phyloP scores from a whole-genome alignment of 176 grass and related monocot species.

The Saccharum spontaneum region DNA sequence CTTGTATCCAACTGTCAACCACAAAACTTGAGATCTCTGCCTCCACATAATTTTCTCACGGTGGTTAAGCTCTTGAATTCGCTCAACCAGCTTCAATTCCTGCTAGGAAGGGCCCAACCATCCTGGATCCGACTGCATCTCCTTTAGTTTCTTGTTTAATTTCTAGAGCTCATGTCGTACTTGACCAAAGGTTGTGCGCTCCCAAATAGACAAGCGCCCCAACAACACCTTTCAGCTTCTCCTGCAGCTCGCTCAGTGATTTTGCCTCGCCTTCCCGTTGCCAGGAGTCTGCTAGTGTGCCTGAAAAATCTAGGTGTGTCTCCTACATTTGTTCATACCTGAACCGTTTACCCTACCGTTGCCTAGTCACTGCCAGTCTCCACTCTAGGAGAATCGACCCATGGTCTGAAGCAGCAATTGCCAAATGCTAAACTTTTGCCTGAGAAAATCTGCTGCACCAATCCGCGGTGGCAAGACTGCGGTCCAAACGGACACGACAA shows the following conservation, averaged over 20 bases:
- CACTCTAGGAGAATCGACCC: too few relatives aligned
- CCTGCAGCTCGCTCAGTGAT: not conserved
- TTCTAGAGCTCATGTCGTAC: not conserved
- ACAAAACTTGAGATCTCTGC: not conserved
- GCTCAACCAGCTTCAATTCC: too few relatives aligned
- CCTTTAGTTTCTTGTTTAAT: too few relatives aligned
- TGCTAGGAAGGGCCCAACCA: too few relatives aligned
- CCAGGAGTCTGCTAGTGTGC: not conserved
- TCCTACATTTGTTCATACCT: not conserved
- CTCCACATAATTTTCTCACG: not conserved
- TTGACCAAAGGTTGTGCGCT: not conserved
- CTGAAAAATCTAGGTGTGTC: not conserved
- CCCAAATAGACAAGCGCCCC: not conserved
- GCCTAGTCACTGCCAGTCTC: rapidly evolving
- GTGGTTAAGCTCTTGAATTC: not conserved
- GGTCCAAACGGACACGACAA: not conserved
- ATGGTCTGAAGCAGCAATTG: too few relatives aligned
- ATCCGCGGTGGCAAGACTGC: rapidly evolving
- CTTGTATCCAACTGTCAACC: not conserved
- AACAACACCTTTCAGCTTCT: not conserved
- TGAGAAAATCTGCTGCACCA: too few relatives aligned
- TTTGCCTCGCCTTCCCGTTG: too few relatives aligned
- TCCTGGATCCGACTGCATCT: too few relatives aligned
- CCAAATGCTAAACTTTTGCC: too few relatives aligned
- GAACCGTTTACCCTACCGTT: not conserved